phyloP scores from a whole-genome alignment of 768 basidiomycete genomes.

The Russula foetens region DNA sequence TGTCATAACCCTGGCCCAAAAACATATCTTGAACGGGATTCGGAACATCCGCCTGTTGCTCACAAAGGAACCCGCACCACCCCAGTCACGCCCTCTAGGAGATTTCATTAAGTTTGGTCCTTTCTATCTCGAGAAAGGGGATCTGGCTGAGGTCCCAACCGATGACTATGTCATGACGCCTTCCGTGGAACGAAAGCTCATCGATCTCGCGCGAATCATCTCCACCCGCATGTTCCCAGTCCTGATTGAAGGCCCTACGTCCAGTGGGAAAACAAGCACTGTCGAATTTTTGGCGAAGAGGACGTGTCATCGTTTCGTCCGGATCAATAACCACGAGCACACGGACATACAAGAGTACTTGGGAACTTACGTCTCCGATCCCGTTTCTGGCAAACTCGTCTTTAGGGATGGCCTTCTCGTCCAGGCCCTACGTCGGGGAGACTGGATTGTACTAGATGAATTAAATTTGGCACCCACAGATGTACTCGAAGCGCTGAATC shows the following conservation, averaged over 20 bases:
- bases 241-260: slow-evolving; percentile 96
- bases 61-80: slow-evolving; percentile 54
- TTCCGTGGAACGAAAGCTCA: slow-evolving; percentile 89
- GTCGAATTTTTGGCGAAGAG: slow-evolving; percentile 90
- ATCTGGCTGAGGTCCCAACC: slow-evolving; percentile 47
- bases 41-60: slow-evolving; percentile 74
- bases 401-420: slow-evolving; percentile 94
- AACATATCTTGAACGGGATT: slow-evolving; percentile 70
- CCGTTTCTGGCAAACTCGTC: slow-evolving; percentile 83
- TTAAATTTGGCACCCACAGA: slow-evolving; percentile 97
- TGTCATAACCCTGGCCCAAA: slow-evolving; percentile 63
- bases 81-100: slow-evolving; percentile 36
- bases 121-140: slow-evolving; percentile 82
- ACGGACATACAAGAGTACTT: slow-evolving; percentile 99
- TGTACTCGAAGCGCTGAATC: slow-evolving; percentile 94
- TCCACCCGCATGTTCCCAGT: slow-evolving; percentile 86
- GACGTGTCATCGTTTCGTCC: slow-evolving; percentile 91
- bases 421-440: slow-evolving; percentile 80
- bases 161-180: slow-evolving; percentile 93
- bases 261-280: slow-evolving; percentile 94
- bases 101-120: slow-evolving; percentile 81
- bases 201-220: slow-evolving; percentile 89
- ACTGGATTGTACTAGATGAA: slow-evolving; percentile 98
- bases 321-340: slow-evolving; percentile 99
- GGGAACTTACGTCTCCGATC: slow-evolving; percentile 92